phyloP scores from a whole-genome alignment of 257 asterid species.

The Salvia miltiorrhiza region DNA sequence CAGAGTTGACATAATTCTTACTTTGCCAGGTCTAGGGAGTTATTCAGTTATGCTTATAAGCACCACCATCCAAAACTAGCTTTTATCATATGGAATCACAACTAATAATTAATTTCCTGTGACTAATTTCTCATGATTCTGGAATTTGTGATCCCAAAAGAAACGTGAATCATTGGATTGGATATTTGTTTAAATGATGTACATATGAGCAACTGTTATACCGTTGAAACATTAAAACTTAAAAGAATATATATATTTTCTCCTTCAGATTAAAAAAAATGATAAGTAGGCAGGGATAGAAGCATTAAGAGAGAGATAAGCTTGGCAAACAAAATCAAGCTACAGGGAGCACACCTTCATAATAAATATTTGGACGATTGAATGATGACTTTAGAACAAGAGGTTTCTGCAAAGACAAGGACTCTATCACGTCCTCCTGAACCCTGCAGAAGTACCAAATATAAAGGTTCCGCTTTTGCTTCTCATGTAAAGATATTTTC shows the following conservation, averaged over 20 bases:
- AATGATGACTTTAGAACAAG: constrained; percentile 88
- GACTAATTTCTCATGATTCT: neutral
- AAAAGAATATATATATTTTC: neutral
- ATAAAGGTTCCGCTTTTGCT: constrained; percentile 8
- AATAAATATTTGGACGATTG: constrained; percentile 88
- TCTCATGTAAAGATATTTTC: constrained; percentile 1
- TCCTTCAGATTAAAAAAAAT: neutral
- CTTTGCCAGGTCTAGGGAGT: neutral
- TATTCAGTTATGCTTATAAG: neutral
- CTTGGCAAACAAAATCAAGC: constrained; percentile 23
- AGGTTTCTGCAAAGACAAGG: constrained; percentile 76
- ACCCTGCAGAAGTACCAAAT: constrained; percentile 63
- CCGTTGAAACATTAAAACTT: neutral
- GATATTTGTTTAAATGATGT: neutral
- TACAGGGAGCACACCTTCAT: constrained; percentile 64
- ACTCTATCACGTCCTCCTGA: constrained; percentile 82
- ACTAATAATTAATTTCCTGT: neutral
- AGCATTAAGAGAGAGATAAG: neutral
- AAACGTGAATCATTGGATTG: neutral
- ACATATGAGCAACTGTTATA: neutral
- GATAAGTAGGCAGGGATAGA: constrained; percentile 3
- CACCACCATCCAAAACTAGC: neutral
- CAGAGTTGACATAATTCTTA: neutral
- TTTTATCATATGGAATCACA: constrained; percentile 1
- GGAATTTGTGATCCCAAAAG: neutral